Base-by-base conservation (phyloP, 768 basidiomycete species). In the Collybia sp. region DNA sequence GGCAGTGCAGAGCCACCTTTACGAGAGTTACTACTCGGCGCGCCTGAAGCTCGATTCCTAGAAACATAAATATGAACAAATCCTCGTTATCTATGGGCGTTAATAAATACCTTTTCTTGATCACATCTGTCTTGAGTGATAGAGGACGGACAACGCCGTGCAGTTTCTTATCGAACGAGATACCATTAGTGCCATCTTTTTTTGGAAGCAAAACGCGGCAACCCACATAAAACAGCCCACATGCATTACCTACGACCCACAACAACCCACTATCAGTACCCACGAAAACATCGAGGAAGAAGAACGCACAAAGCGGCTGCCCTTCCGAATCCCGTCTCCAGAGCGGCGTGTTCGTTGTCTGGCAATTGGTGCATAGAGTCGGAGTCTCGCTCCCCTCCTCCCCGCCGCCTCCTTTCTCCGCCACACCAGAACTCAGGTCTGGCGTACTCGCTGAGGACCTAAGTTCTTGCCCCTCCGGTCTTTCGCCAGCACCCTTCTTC, bases 51-150 rank as follows among this genome's bases (percentile, higher is more conserved):
- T 36, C 88, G 83, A 63, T 91, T 91, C 59, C 88, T 91, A 58
- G 12, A 37, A 20, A 42, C 31, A 17, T 49, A 18, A 56, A 32
- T 35, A n/a, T 25, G 3, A 4, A 47, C 49, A 40, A 48, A 20
- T 44, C 38, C 38, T 53, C 25, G 25, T 25, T 25, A 25, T 25
- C 25, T 25, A 25, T 25, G 25, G 25, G 25, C 25, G 25, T 8
- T 25, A 25, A 25, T 3, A 25, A 69, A 17, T 56, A 90, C 90
- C 90, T 75, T 72, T 96, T 97, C 83, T 97, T 96, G 68, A 95
- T 96, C 39, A 94, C 87, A 62, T 97, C 92, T 36, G 94, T 97
- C 77, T 96, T 96, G 50, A 98, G 77, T 33, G 93, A 94, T 52
- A 95, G 71, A 6, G 95, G 95, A 44, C 95, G 80, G 5, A 93